phyloP scores from a whole-genome alignment of 2,329 filamentous ascomycete species.

The Hypoxylon sp. region DNA sequence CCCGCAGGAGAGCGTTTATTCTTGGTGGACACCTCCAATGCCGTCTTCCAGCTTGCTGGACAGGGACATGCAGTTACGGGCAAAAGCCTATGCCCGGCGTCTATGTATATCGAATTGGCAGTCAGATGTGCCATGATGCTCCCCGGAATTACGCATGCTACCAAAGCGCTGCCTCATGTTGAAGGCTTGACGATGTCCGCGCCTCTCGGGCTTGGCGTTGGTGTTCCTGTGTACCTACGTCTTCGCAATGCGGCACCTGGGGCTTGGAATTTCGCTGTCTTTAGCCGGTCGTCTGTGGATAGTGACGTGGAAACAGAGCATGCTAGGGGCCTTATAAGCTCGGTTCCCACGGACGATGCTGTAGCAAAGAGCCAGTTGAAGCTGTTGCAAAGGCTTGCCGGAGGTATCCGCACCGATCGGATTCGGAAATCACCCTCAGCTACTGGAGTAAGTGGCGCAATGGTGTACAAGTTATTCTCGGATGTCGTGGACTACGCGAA shows the following conservation, averaged over 20 bases:
- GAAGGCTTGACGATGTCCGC: conserved; percentile 15
- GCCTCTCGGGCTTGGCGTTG: conserved; percentile 11
- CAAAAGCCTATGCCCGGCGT: conserved; percentile 26
- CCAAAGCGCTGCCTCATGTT: conserved; percentile 8
- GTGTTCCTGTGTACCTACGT: conserved; percentile 6
- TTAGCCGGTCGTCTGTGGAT: neutral
- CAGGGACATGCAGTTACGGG: conserved; percentile 38
- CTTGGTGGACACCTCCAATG: conserved; percentile 4
- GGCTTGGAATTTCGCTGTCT: conserved; percentile 10
- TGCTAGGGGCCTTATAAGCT: conserved; percentile 5
- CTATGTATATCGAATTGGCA: conserved; percentile 31
- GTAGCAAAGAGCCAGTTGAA: conserved; percentile 11
- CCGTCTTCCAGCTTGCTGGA: conserved; percentile 1
- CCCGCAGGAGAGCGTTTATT: conserved; percentile 6
- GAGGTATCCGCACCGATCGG: neutral
- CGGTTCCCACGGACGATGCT: neutral
- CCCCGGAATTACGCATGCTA: neutral
- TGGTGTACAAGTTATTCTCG: conserved; percentile 19
- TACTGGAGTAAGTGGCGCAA: conserved; percentile 13
- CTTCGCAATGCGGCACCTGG: conserved; percentile 3
- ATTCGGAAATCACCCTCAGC: conserved; percentile 12
- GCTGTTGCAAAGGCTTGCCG: conserved; percentile 3
- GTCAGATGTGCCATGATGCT: conserved; percentile 3
- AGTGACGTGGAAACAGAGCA: neutral
- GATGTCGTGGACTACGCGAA: conserved; percentile 15